phyloP scores from a whole-genome alignment of 2,329 filamentous ascomycete species.

The Talaromyces atroroseus region DNA sequence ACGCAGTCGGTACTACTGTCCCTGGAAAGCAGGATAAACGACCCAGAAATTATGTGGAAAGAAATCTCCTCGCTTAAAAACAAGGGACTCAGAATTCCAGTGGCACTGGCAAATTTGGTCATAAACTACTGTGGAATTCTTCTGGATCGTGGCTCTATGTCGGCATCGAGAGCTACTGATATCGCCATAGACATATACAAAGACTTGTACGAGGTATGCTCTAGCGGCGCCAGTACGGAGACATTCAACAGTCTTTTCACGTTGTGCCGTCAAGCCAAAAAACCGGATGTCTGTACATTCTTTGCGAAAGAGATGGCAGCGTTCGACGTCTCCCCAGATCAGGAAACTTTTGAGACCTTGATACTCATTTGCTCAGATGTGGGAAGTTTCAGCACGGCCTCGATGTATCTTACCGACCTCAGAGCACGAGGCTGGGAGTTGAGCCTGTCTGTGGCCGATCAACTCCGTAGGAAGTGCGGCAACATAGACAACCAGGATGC shows the following conservation, averaged over 20 bases:
- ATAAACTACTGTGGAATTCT: slow-evolving; percentile 48
- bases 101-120: slow-evolving; percentile 42
- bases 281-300: slow-evolving; percentile 55
- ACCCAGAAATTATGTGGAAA: slow-evolving; percentile 50
- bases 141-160: slow-evolving; percentile 25
- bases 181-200: slow-evolving; percentile 58
- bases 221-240: slow-evolving; percentile 35
- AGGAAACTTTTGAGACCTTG: slow-evolving; percentile 58
- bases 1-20: slow-evolving; percentile 59
- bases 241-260: slow-evolving; percentile 59
- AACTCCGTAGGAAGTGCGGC: slow-evolving; percentile 20
- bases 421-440: slow-evolving; percentile 24
- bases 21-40: slow-evolving; percentile 45
- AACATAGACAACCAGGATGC: background rate
- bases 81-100: slow-evolving; percentile 45
- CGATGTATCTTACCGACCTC: slow-evolving; percentile 36
- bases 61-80: slow-evolving; percentile 53
- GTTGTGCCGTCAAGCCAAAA: slow-evolving; percentile 41
- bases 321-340: slow-evolving; percentile 49
- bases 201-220: slow-evolving; percentile 49
- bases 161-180: slow-evolving; percentile 29
- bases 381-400: slow-evolving; percentile 31
- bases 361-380: slow-evolving; percentile 51
- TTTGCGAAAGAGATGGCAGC: slow-evolving; percentile 58
- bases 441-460: slow-evolving; percentile 19